phyloP scores from a whole-genome alignment of 257 asterid species.

The Salvia hispanica region DNA sequence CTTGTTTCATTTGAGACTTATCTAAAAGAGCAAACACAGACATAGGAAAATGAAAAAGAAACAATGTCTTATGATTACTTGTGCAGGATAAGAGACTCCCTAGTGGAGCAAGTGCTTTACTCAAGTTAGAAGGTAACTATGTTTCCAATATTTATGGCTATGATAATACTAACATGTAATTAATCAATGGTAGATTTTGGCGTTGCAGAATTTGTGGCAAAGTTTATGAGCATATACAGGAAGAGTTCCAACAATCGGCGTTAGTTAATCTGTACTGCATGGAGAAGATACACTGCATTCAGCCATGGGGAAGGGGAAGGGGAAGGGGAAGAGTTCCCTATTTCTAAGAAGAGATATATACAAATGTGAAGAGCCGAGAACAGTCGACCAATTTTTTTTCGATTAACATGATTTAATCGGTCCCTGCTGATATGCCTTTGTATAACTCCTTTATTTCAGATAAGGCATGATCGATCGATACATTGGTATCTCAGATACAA shows the following conservation, averaged over 20 bases:
- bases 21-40: not conserved
- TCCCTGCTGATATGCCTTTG: not conserved
- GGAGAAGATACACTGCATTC: not conserved
- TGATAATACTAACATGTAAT: not conserved
- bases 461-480: no score
- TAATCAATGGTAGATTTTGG: no score
- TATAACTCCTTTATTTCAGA: no score
- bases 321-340: not conserved
- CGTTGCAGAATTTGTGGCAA: conserved; percentile 71
- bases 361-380: not conserved
- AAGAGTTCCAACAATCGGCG: conserved; percentile 51
- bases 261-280: not conserved
- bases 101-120: conserved; percentile 51
- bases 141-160: not conserved
- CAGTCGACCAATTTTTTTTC: not conserved
- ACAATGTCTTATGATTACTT: conserved; percentile 5
- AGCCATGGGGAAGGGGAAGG: no score
- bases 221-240: conserved; percentile 77
- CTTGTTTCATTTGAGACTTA: not conserved
- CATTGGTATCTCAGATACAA: no score
- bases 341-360: not conserved
- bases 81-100: conserved; percentile 89
- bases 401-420: not conserved
- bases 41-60: not conserved
- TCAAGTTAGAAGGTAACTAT: conserved; percentile 38